phyloP scores from a whole-genome alignment of 2,329 filamentous ascomycete species.

The Fusarium nelsonii region DNA sequence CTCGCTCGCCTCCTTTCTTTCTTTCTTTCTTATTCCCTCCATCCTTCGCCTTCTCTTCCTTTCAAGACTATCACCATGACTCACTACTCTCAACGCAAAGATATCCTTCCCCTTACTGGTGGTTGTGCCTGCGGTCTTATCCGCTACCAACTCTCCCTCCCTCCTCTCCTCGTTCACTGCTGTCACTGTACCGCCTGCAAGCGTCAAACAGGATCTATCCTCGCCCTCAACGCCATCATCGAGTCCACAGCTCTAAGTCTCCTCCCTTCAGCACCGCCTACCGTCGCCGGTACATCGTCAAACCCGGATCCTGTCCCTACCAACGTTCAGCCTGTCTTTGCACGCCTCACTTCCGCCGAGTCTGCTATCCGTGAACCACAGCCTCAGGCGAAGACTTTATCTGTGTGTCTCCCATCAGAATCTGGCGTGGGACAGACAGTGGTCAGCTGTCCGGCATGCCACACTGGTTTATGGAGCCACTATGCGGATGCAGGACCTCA shows the following conservation, averaged over 20 bases:
- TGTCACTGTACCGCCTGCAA: conserved; percentile 63
- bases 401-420: conserved; percentile 53
- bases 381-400: conserved; percentile 25
- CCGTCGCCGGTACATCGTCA: conserved; percentile 35
- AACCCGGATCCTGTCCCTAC: conserved; percentile 22
- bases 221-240: conserved; percentile 58
- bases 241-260: conserved; percentile 54
- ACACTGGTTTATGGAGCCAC: conserved; percentile 56
- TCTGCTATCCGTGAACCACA: conserved; percentile 15
- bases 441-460: conserved; percentile 58
- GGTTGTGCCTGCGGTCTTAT: conserved; percentile 78
- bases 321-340: conserved; percentile 37
- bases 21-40: neutral
- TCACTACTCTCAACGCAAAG: conserved; percentile 45
- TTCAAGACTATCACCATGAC: conserved; percentile 22
- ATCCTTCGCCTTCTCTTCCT: neutral
- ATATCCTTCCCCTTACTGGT: conserved; percentile 51
- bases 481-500: conserved; percentile 53
- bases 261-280: conserved; percentile 46
- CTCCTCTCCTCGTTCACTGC: conserved; percentile 61
- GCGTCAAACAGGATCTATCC: conserved; percentile 57
- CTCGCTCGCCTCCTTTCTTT: neutral
- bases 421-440: conserved; percentile 58
- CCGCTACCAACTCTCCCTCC: conserved; percentile 72
- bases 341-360: conserved; percentile 35